A percentile compares a stretch with the other conserved stretches of the same genome.
phyloP scores from a whole-genome alignment of 192 early-diverging fungal genomes.

The Coemansia sp. region DNA sequence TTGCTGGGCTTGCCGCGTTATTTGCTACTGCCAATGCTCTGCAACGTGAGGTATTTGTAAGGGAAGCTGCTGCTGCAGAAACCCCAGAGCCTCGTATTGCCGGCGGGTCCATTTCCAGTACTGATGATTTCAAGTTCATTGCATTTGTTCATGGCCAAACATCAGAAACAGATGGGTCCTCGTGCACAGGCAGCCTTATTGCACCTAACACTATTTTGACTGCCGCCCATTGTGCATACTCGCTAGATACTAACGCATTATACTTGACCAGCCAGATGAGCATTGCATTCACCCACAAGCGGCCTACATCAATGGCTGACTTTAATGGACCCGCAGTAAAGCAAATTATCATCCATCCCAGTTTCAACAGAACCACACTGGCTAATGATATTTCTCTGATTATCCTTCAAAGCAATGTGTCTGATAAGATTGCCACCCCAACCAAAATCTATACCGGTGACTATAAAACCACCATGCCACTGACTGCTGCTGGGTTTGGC shows the following conservation, averaged over 20 bases:
- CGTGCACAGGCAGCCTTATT: constrained; percentile 49
- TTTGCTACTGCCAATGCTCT: not conserved
- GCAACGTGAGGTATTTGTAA: not conserved
- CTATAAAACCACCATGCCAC: not conserved
- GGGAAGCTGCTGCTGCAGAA: not conserved
- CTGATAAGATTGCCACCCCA: constrained; percentile 11
- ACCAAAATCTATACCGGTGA: constrained; percentile 23
- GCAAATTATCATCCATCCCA: constrained; percentile 14
- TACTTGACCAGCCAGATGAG: constrained; percentile 11
- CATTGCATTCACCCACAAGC: constrained; percentile 23
- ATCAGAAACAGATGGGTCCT: not conserved
- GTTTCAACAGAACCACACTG: constrained; percentile 15
- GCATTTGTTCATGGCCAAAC: constrained; percentile 22
- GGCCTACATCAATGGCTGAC: not conserved
- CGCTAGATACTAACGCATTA: not conserved
- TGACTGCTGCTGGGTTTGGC: constrained; percentile 41
- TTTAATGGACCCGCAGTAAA: constrained; percentile 18
- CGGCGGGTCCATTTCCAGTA: constrained; percentile 29
- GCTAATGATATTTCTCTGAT: constrained; percentile 42
- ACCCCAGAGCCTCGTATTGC: constrained; percentile 21
- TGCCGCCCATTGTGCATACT: constrained; percentile 44
- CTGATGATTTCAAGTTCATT: constrained; percentile 20
- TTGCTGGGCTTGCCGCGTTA: not conserved
- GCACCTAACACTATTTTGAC: constrained; percentile 48
- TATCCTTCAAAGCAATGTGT: constrained; percentile 19